A percentile compares a stretch with the other conserved stretches of the same genome.
These are phyloP conservation scores for Neonectria magnoliae DNA, from an alignment of 2,329 filamentous ascomycete genomes.

Conservation along the genomic window DNA sequence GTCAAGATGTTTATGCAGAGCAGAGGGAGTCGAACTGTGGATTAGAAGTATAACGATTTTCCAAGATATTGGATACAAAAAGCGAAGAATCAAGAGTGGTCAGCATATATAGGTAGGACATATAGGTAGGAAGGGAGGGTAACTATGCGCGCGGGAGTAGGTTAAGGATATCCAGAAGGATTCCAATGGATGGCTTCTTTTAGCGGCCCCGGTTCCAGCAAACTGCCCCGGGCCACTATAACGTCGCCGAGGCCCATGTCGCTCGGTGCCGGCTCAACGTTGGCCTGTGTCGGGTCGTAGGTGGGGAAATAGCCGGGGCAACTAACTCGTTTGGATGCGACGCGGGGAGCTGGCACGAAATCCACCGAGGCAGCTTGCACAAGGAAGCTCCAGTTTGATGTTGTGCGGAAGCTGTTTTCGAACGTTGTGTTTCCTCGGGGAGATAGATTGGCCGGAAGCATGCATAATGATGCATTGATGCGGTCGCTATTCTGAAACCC, in stretches of 20 bases:
- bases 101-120: no score
- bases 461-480: not conserved
- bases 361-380: no score
- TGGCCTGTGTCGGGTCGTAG: no score
- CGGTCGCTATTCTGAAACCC: not conserved
- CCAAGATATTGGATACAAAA: not conserved
- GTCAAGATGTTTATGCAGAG: not conserved
- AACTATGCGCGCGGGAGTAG: not conserved
- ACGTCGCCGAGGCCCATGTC: conserved; percentile 12
- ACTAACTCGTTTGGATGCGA: not conserved
- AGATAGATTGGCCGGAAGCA: no score
- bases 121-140: not conserved
- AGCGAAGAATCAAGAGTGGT: not conserved
- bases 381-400: no score
- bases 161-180: conserved; percentile 3
- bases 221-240: conserved; percentile 9
- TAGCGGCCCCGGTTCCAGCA: not conserved
- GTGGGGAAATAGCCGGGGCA: conserved; percentile 21
- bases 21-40: not conserved
- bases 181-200: not conserved
- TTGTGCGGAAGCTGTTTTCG: no score
- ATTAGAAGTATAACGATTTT: not conserved
- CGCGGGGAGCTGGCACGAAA: not conserved
- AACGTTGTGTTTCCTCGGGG: no score
- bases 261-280: not conserved